Base-by-base conservation (phyloP, 2,329 filamentous ascomycete genomes). In the Penicillium oxalicum region DNA sequence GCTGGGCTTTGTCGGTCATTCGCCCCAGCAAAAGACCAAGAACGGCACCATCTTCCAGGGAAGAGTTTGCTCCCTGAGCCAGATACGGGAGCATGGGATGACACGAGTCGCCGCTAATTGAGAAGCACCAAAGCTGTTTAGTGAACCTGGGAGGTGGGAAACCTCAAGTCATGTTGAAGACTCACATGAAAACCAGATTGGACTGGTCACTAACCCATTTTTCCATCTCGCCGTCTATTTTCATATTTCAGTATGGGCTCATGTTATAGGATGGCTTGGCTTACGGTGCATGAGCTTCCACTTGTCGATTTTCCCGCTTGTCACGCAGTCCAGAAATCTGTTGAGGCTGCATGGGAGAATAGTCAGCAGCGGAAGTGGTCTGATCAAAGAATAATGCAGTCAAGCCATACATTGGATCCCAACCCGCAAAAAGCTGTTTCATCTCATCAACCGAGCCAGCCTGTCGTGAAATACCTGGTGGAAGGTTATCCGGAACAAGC, bases 41-140 rank as follows among this genome's bases (percentile, higher is more conserved):
- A 0, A 84, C 81, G 0, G 83, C 82, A 0, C 83, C 84, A 45
- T 88, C 84, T 60, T 88, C 84, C 1, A 88, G 71, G 0, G 80
- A 78, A 0, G 77, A 82, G 59, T 86, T 86, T 11, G 84, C 84
- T 0, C 84, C 83, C 63, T 82, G 84, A 0, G 80, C 83, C 27
- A 82, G 71, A 54, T 81, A 79, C 3, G 80, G 81, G 2, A 84
- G 67, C 80, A 83, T 83, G 0, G 81, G 78, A 59, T 84, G 82
- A 51, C 81, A 84, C 1, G 79, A 72, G 54, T 85, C 82, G 4
- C 82, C 82, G 1, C 62, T 65, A 36, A 28, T 38, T 38, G 11
- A 24, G 24, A 42, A 12, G 50, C 40, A 18, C 45, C 25, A 2
- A 13, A 32, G 11, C 26, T 38, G 6, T 34, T 18, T 2, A 37